Evolutionary conservation across 345 rosid species (phyloP).

Genomic region (Rhodomyrtus tomentosa): DNA sequence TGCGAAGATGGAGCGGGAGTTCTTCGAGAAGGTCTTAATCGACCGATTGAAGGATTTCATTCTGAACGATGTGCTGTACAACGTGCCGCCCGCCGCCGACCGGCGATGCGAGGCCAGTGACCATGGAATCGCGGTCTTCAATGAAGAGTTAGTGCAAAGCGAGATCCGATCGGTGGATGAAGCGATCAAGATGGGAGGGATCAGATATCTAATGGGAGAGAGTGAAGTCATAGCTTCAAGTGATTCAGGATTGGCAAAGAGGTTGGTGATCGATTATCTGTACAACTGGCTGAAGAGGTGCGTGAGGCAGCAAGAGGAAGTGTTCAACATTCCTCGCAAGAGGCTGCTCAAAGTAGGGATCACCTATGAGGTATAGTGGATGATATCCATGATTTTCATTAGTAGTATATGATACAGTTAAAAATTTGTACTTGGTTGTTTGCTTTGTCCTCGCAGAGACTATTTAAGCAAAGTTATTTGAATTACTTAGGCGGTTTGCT

Average conservation of each 20-base stretch:
- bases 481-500: neutral
- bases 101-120: neutral
- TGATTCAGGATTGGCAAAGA: constrained; percentile 1
- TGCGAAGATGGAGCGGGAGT: constrained; percentile 3
- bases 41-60: constrained; percentile 10
- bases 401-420: neutral
- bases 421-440: neutral
- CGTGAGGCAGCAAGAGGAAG: constrained; percentile 16
- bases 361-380: constrained; percentile 12
- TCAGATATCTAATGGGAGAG: constrained; percentile 15
- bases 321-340: constrained; percentile 10
- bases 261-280: constrained; percentile 6
- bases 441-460: neutral
- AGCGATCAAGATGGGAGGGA: constrained; percentile 3
- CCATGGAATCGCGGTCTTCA: neutral
- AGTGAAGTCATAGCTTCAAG: constrained; percentile 9
- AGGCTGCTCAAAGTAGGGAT: constrained; percentile 18
- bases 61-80: neutral
- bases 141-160: neutral
- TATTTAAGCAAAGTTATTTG: neutral
- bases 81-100: neutral
- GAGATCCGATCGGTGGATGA: constrained; percentile 6
- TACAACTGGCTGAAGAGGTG: constrained; percentile 13
- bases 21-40: constrained; percentile 10
- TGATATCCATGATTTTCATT: neutral